Evolutionary conservation across 257 asterid genomes (phyloP).

Genomic region (Primulina eburnea): DNA sequence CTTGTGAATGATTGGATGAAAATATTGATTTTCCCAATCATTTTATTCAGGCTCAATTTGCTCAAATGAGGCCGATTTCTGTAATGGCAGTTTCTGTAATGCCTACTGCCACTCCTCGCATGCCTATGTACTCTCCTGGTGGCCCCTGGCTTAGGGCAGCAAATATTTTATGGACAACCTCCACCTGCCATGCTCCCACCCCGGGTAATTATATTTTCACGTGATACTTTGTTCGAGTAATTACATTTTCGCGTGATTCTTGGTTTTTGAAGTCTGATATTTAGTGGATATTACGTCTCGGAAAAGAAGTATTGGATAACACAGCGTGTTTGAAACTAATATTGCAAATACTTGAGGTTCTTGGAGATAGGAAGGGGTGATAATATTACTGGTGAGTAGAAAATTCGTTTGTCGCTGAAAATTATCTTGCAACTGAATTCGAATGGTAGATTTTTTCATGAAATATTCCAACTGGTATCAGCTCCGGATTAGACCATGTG

Average conservation of each 20-base stretch:
- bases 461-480: background rate
- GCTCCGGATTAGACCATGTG: background rate
- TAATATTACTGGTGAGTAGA: background rate
- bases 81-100: too few relatives aligned
- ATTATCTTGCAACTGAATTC: constrained; percentile 4
- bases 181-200: constrained; percentile 78
- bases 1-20: background rate
- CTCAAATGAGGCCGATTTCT: constrained; percentile 80
- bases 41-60: constrained; percentile 69
- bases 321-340: background rate
- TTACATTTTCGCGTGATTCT: constrained; percentile 29
- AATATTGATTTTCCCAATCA: constrained; percentile 13
- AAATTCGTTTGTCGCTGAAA: background rate
- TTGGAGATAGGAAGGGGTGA: background rate
- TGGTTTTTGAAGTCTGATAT: background rate
- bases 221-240: constrained; percentile 34
- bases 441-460: background rate
- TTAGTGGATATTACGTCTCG: background rate
- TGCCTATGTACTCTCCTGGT: constrained; percentile 76
- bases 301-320: background rate
- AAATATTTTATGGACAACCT: constrained; percentile 80
- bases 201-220: constrained; percentile 56
- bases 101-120: constrained; percentile 75
- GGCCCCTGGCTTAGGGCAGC: constrained; percentile 94
- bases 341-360: too few relatives aligned